Evolutionary conservation across 192 early-diverging fungal genomes (phyloP), one percentile per base, ranked within the genome.

Genomic region (Endogone sp.): DNA sequence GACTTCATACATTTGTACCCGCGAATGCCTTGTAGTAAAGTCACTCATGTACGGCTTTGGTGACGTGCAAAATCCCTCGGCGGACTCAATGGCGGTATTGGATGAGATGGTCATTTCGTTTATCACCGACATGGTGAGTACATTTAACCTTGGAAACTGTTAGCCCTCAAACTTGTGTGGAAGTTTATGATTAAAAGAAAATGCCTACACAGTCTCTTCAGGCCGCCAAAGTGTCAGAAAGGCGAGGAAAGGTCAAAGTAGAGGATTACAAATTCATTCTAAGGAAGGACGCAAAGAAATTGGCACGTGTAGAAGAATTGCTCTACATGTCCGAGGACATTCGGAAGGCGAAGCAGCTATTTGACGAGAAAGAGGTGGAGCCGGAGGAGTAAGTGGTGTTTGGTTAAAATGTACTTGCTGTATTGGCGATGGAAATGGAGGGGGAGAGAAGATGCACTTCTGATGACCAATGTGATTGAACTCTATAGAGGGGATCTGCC

Each of bases 1-100:
- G 27, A 21, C 25, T 10, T 44, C 13, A 26, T 32, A 8, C n/a
- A 26, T 28, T 27, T 13, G 9, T 29, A 22, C 31, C 65, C 56
- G 3, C 4, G 23, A 2, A 13, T 11, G 11, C 16, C 23, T 0
- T 25, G 23, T 4, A 89, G 88, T 90, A 28, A 89, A 85, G 59
- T 70, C 84, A 24, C 78, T 95, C 72, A 94, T 95, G 89, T 94
- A 90, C 75, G 94, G 94, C 29, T 92, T 92, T 77, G 94, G 94
- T 16, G 94, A 95, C 76, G 90, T 90, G 16, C 76, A 75, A 24
- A 83, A 92, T 58, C 92, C 94, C 23, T 78, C 87, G 0, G 77
- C 83, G 22, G 94, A 95, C 69, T 85, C 90, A 29, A 87, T 89
- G n/a, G 88, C 89, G 6, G 78, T 94, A 2, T 82, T 95, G 86